Base-by-base conservation (phyloP, 2,329 filamentous ascomycete species). In the Hortaea sp. region DNA sequence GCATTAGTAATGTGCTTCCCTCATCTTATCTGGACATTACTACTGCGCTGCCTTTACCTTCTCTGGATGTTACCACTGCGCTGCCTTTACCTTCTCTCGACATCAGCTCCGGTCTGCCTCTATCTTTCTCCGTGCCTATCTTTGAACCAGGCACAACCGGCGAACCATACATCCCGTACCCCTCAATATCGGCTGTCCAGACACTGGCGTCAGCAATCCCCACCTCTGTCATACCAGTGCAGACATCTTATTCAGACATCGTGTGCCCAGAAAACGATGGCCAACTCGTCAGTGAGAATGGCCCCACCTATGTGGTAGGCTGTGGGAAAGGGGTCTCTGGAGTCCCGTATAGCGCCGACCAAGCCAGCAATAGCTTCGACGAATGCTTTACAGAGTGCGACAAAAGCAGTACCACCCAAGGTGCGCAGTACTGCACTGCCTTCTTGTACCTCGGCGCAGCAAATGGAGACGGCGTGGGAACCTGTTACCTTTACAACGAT, bases 401-500 rank as follows among this genome's bases (percentile, higher is more conserved):
- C 37, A 49, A 51, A 30, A 49, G 45, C 13, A 52, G 49, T 41
- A 46, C 47, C 11, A 29, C 20, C 7, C 46, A 45, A 1, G 52
- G 49, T 4, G 53, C 55, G 5, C 47, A 49, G 11, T 56, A 53
- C 44, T 58, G 56, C 35, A 58, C 54, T 5, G 53, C 49, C 13
- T 58, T 57, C 34, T 52, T 49, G 7, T 58, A 55, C 39, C 46
- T 47, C 2, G 53, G 54, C 27, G 40, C 42, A 6, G 20, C 44
- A 1, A 42, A 50, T 28, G 56, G 53, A 11, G 43, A 45, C 1
- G 53, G 54, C 7, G 31, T 52, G 27, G 54, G 56, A 11, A 52
- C 50, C 3, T 58, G 54, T 46, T 54, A 57, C 38, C 46, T 58
- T 11, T 49, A 51, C 29, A 53, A 57, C 41, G 49, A 52, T 35